These are phyloP conservation scores for Arxiozyma slooffiae DNA, from an alignment of 1,139 yeast genomes.

Conservation along the genomic window DNA sequence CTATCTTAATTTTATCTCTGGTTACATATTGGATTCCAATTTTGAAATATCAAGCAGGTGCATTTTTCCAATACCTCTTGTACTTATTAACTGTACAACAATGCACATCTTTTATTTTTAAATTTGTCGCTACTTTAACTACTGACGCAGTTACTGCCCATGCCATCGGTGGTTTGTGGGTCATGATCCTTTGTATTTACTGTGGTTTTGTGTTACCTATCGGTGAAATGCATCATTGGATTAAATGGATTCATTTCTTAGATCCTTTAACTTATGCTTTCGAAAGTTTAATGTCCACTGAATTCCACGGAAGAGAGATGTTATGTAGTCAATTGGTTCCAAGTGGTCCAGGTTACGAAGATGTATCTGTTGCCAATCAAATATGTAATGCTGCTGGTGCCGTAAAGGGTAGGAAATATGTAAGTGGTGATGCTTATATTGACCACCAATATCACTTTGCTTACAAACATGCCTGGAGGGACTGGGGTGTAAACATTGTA, in stretches of 20 bases:
- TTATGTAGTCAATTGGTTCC: constrained; percentile 43
- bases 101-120: constrained; percentile 49
- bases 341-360: constrained; percentile 42
- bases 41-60: constrained; percentile 49
- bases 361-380: constrained; percentile 34
- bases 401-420: constrained; percentile 36
- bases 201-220: constrained; percentile 54
- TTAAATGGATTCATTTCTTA: constrained; percentile 50
- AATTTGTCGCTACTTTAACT: constrained; percentile 49
- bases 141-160: constrained; percentile 51
- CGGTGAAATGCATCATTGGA: constrained; percentile 54
- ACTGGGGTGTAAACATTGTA: constrained; percentile 50
- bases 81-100: constrained; percentile 40
- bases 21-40: constrained; percentile 50
- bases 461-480: constrained; percentile 54
- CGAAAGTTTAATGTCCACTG: constrained; percentile 49
- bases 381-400: constrained; percentile 44
- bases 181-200: constrained; percentile 45
- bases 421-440: constrained; percentile 43
- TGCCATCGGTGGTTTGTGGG: constrained; percentile 49
- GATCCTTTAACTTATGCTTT: constrained; percentile 51
- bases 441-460: constrained; percentile 33
- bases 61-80: constrained; percentile 48
- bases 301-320: constrained; percentile 44
- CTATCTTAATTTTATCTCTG: constrained; percentile 39